Evolutionary conservation across 1,284 basidiomycete genomes (phyloP).

Genomic region (Moesziomyces sp.): DNA sequence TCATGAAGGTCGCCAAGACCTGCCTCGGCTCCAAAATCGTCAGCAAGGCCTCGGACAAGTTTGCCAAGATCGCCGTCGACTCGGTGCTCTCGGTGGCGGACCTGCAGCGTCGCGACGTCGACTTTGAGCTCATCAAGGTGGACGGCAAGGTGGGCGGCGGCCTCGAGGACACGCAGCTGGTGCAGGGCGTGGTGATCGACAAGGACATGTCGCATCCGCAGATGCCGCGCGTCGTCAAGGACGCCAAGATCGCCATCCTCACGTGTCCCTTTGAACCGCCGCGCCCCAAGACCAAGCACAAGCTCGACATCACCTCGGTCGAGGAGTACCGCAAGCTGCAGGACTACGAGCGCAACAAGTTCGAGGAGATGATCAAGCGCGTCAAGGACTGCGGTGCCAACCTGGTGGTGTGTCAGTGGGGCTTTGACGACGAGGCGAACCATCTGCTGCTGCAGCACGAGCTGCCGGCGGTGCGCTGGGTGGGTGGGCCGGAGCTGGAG

Average conservation of each 20-base stretch:
- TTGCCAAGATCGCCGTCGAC: conserved; percentile 97
- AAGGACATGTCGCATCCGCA: conserved; percentile 99
- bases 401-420: conserved; percentile 99
- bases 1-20: conserved; percentile 88
- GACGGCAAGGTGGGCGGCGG: conserved; percentile 98
- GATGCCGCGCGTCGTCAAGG: conserved; percentile 88
- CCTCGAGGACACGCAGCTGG: conserved; percentile 90
- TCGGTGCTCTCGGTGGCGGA: conserved; percentile 96
- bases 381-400: conserved; percentile 99
- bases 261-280: conserved; percentile 99
- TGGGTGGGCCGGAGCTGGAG: conserved; percentile 99
- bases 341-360: conserved; percentile 95
- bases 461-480: conserved; percentile 97
- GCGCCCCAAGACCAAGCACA: conserved; percentile 98
- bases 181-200: conserved; percentile 96
- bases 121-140: conserved; percentile 99
- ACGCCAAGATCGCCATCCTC: conserved; percentile 93
- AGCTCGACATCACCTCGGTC: conserved; percentile 96
- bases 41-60: conserved; percentile 93
- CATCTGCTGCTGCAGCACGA: conserved; percentile 97
- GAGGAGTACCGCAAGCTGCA: conserved; percentile 96
- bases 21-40: conserved; percentile 98
- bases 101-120: conserved; percentile 90
- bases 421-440: conserved; percentile 99
- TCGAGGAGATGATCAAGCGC: conserved; percentile 93